Evolutionary conservation across 352 stramenopile genomes (phyloP).

Genomic region (Phytopythium chamaehyphon): DNA sequence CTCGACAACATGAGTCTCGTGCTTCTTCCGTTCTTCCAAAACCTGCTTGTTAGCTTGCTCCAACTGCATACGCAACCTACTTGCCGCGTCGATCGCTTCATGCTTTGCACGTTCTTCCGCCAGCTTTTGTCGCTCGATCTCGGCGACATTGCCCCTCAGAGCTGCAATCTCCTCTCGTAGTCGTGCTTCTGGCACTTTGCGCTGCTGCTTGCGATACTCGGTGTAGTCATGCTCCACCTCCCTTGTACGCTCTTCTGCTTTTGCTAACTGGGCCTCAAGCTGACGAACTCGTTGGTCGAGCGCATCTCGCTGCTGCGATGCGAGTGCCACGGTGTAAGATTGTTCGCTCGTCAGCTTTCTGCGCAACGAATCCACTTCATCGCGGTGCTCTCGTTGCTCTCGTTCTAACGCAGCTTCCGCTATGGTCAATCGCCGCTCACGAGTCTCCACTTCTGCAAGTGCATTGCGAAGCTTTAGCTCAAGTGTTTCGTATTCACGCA

Average conservation of each 20-base stretch:
- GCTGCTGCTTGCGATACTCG: constrained; percentile 67
- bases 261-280: constrained; percentile 39
- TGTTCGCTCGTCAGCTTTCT: constrained; percentile 67
- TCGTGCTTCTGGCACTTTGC: constrained; percentile 63
- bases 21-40: constrained; percentile 62
- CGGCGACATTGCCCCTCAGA: constrained; percentile 44
- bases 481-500: constrained; percentile 66
- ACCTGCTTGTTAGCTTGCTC: constrained; percentile 54
- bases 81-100: constrained; percentile 27
- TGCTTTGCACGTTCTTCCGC: constrained; percentile 31
- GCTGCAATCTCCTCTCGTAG: constrained; percentile 69
- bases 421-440: constrained; percentile 50
- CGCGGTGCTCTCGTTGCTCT: constrained; percentile 43
- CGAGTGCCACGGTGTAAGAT: constrained; percentile 40
- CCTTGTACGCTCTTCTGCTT: constrained; percentile 38
- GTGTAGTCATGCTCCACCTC: constrained; percentile 68
- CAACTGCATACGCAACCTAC: constrained; percentile 46
- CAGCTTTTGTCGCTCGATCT: constrained; percentile 64
- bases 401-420: constrained; percentile 49
- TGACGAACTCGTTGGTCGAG: constrained; percentile 37
- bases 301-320: constrained; percentile 48
- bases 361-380: constrained; percentile 55
- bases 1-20: constrained; percentile 50
- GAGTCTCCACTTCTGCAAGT: constrained; percentile 48
- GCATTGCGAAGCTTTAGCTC: constrained; percentile 56